Percentiles rank a stretch among this genome's conserved stretches.
Conservation (phyloP, 2,329 filamentous ascomycete genomes). For the Zymoseptoria crescenta region DNA sequence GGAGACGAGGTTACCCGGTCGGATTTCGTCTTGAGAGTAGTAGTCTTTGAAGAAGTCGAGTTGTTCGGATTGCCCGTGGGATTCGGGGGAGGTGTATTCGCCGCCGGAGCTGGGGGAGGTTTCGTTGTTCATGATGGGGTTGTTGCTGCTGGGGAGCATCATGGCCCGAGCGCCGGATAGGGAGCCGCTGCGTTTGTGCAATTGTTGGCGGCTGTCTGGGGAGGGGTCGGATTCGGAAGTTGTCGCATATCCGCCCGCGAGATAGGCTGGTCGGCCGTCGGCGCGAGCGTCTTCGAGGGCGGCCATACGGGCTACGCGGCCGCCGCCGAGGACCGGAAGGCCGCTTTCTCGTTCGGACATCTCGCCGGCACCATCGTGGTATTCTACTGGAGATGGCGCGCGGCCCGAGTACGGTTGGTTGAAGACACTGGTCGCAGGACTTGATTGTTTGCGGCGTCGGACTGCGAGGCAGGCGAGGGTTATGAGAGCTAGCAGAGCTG, state of each 20-base stretch:
- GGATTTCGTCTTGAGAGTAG: conserved; percentile 94
- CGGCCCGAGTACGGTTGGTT: conserved; percentile 72
- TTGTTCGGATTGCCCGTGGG: conserved; percentile 91
- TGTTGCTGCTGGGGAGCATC: conserved; percentile 21
- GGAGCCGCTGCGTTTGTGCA: conserved; percentile 68
- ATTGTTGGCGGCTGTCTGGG: conserved; percentile 48
- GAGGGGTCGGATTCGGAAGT: not conserved
- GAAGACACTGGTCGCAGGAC: conserved; percentile 66
- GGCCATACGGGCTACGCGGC: conserved; percentile 90
- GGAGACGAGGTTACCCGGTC: conserved; percentile 80
- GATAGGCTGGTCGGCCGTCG: not conserved
- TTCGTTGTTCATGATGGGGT: conserved; percentile 46
- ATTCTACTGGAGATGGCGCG: conserved; percentile 34
- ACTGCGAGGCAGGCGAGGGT: conserved; percentile 51
- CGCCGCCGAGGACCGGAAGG: conserved; percentile 73
- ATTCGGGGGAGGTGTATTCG: conserved; percentile 77
- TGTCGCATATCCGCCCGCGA: not conserved
- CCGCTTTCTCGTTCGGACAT: conserved; percentile 36
- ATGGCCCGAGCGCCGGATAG: conserved; percentile 75
- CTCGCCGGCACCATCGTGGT: conserved; percentile 34
- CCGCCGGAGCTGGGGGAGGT: conserved; percentile 69
- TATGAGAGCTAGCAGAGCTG: conserved; percentile 60
- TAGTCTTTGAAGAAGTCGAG: conserved; percentile 97
- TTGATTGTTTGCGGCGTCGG: conserved; percentile 48
- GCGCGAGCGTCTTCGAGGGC: conserved; percentile 64